Evolutionary conservation across 2,329 filamentous ascomycete species (phyloP).

Genomic region (Nemania abortiva): DNA sequence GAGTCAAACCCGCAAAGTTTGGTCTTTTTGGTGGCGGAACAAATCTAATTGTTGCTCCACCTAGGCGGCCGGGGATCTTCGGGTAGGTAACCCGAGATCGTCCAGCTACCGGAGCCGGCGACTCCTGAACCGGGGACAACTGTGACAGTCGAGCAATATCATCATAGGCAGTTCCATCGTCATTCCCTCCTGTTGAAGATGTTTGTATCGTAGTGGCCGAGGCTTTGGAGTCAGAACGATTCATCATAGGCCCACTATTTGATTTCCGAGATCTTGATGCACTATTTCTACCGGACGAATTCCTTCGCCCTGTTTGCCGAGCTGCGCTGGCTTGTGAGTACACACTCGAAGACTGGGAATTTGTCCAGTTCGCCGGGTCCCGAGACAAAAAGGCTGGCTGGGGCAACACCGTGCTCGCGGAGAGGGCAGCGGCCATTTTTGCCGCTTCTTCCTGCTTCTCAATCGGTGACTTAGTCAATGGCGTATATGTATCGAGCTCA

Average conservation of each 20-base stretch:
- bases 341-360: slow-evolving; percentile 53
- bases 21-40: slow-evolving; percentile 53
- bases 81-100: slow-evolving; percentile 53
- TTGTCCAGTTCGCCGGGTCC: slow-evolving; percentile 40
- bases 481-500: slow-evolving; percentile 50
- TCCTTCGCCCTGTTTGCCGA: slow-evolving; percentile 36
- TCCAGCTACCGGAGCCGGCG: slow-evolving; percentile 53
- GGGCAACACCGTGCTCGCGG: slow-evolving; percentile 43
- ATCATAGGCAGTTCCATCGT: slow-evolving; percentile 53
- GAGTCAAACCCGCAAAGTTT: slow-evolving; percentile 51
- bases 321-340: slow-evolving; percentile 53
- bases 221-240: slow-evolving; percentile 49
- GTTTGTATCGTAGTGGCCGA: slow-evolving; percentile 57
- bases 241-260: slow-evolving; percentile 36
- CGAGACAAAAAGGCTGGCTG: slow-evolving; percentile 51
- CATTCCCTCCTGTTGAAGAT: slow-evolving; percentile 44
- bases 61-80: slow-evolving; percentile 46
- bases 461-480: slow-evolving; percentile 50
- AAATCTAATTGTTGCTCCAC: slow-evolving; percentile 48
- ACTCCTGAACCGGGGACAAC: slow-evolving; percentile 64
- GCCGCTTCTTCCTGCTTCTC: slow-evolving; percentile 47
- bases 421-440: slow-evolving; percentile 43
- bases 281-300: slow-evolving; percentile 37
- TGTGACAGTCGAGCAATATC: slow-evolving; percentile 49
- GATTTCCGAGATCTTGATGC: slow-evolving; percentile 39